Evolutionary conservation across 768 basidiomycete genomes (phyloP).

Genomic region (Strobilomyces confusus): DNA sequence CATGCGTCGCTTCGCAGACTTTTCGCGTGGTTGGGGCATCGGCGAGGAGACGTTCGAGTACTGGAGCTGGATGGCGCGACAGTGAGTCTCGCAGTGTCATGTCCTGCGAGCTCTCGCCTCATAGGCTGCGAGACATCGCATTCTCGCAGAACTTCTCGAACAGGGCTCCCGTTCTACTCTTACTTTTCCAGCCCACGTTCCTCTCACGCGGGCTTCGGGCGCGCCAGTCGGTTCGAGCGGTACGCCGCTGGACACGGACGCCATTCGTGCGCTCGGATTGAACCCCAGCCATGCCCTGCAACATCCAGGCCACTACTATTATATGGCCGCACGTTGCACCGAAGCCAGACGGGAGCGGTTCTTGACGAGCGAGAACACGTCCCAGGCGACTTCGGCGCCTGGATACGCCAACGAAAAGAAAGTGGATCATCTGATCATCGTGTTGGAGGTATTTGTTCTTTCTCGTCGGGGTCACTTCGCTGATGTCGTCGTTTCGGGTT

Average conservation of each 20-base stretch:
- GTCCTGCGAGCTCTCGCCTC: neutral
- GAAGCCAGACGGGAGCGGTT: slow-evolving; percentile 72
- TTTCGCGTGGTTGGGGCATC: slow-evolving; percentile 91
- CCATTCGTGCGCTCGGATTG: slow-evolving; percentile 58
- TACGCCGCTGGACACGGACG: slow-evolving; percentile 47
- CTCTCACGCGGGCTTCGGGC: slow-evolving; percentile 31
- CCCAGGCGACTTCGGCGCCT: slow-evolving; percentile 45
- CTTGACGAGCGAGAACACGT: slow-evolving; percentile 45
- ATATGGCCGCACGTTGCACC: slow-evolving; percentile 83
- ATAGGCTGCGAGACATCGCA: slow-evolving; percentile 59
- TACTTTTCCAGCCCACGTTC: slow-evolving; percentile 55
- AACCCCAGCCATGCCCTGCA: slow-evolving; percentile 84
- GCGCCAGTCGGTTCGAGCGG: slow-evolving; percentile 19
- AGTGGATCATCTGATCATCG: slow-evolving; percentile 79
- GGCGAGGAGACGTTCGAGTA: slow-evolving; percentile 96
- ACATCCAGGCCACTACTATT: slow-evolving; percentile 85
- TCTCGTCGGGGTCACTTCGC: neutral
- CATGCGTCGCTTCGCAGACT: slow-evolving; percentile 77
- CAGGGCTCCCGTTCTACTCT: slow-evolving; percentile 67
- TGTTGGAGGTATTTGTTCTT: slow-evolving; percentile 61
- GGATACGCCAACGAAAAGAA: slow-evolving; percentile 89
- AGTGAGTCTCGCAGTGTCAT: slow-evolving; percentile 46
- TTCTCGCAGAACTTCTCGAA: slow-evolving; percentile 88
- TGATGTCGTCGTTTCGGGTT: neutral
- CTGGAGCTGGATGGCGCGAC: slow-evolving; percentile 95